Conservation (phyloP, 225 moss, liverwort and hornwort species). For the Straminergon stramineum region DNA sequence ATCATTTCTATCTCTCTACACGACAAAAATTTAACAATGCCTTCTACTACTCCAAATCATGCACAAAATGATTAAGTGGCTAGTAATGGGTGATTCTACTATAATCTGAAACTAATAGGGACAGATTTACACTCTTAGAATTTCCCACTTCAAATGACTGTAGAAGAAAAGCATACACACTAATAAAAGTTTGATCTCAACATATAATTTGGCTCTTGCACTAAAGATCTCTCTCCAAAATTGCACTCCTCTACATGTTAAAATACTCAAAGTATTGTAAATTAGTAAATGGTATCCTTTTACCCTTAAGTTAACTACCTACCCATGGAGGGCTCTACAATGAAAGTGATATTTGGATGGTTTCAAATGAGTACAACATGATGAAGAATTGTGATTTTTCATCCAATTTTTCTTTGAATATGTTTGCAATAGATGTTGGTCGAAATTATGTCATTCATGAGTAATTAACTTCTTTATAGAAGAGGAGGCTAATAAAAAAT, state of each 20-base stretch:
- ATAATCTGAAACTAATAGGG: no score
- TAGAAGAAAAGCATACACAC: not conserved
- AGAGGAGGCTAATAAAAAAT: no score
- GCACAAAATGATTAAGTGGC: no score
- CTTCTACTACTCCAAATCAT: no score
- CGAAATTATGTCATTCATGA: accelerated
- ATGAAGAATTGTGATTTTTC: not conserved
- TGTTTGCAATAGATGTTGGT: no score
- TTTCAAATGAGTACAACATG: not conserved
- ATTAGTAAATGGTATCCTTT: accelerated
- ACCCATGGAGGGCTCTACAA: accelerated
- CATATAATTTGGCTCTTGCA: not conserved
- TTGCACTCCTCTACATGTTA: not conserved
- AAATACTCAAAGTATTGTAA: not conserved
- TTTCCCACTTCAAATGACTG: not conserved
- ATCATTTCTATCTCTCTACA: no score
- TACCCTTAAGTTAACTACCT: not conserved
- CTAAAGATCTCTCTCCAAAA: not conserved
- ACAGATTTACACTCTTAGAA: not conserved
- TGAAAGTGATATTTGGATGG: not conserved
- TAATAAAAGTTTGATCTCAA: no score
- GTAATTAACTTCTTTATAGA: not conserved
- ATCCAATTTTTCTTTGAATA: not conserved
- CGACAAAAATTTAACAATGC: no score
- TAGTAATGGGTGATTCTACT: no score